phyloP scores from a whole-genome alignment of 192 early-diverging fungal species.

The Umbelopsis sp. region DNA sequence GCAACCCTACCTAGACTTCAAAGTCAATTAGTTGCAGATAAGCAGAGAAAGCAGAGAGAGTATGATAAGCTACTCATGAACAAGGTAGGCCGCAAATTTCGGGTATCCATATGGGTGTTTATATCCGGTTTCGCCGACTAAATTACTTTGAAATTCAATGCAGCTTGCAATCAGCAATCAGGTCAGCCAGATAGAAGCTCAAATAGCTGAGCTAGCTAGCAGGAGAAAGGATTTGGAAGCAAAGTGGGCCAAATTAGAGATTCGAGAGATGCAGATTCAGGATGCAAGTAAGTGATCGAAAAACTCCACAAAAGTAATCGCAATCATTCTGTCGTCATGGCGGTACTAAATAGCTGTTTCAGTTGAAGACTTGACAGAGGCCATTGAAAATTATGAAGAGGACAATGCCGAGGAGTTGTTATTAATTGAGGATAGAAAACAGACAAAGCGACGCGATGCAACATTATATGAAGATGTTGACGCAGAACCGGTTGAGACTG shows the following conservation, averaged over 20 bases:
- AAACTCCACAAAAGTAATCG: not conserved
- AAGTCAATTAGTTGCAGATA: slow-evolving; percentile 46
- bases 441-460: slow-evolving; percentile 1
- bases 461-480: slow-evolving; percentile 22
- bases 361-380: slow-evolving; percentile 53
- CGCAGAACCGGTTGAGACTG: slow-evolving; percentile 33
- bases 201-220: slow-evolving; percentile 49
- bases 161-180: slow-evolving; percentile 50
- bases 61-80: slow-evolving; percentile 52
- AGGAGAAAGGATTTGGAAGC: slow-evolving; percentile 44
- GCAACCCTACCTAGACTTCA: not conserved
- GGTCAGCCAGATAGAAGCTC: slow-evolving; percentile 48
- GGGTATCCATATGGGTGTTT: not conserved
- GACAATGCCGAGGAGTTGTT: slow-evolving; percentile 30
- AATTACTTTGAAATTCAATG: not conserved
- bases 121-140: not conserved
- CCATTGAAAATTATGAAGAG: slow-evolving; percentile 42
- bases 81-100: slow-evolving; percentile 39
- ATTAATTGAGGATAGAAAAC: slow-evolving; percentile 20
- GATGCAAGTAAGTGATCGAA: slow-evolving; percentile 21
- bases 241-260: slow-evolving; percentile 47
- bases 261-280: slow-evolving; percentile 45
- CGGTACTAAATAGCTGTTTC: slow-evolving; percentile 8
- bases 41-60: slow-evolving; percentile 54
- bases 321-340: not conserved